Conservation (phyloP, 768 basidiomycete species). For the Phanerochaete sordida region DNA sequence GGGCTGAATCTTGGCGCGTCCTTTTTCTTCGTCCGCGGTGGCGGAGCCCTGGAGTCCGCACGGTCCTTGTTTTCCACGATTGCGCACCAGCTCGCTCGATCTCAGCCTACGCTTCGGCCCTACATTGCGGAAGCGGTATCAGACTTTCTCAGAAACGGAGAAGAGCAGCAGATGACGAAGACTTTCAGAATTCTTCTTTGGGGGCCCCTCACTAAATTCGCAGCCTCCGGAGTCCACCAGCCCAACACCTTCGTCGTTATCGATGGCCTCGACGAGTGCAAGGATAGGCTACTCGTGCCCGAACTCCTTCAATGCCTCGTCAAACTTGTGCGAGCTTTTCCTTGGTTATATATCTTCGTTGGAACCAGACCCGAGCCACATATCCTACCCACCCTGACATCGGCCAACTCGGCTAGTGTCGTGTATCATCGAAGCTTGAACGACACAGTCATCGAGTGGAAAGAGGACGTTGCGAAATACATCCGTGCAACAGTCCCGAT, state of each 20-base stretch:
- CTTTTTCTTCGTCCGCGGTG: neutral
- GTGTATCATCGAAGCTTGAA: neutral
- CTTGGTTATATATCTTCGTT: neutral
- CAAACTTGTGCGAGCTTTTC: neutral
- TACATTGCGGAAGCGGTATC: neutral
- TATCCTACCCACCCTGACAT: neutral
- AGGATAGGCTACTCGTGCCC: neutral
- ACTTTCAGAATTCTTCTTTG: neutral
- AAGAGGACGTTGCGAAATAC: neutral
- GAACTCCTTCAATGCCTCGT: neutral
- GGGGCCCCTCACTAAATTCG: neutral
- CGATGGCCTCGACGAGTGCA: neutral
- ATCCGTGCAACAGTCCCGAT: neutral
- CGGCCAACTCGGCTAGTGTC: neutral
- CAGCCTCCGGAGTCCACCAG: neutral
- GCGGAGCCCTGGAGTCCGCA: neutral
- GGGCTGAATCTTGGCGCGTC: neutral
- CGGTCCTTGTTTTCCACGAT: neutral
- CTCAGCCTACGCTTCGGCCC: neutral
- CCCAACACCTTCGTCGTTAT: neutral
- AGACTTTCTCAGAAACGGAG: neutral
- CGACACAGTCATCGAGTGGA: neutral
- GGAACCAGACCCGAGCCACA: neutral
- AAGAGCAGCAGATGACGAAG: neutral
- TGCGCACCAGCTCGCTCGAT: neutral